Evolutionary conservation across 2,329 filamentous ascomycete species (phyloP).

Genomic region (Epichloe gansuensis): DNA sequence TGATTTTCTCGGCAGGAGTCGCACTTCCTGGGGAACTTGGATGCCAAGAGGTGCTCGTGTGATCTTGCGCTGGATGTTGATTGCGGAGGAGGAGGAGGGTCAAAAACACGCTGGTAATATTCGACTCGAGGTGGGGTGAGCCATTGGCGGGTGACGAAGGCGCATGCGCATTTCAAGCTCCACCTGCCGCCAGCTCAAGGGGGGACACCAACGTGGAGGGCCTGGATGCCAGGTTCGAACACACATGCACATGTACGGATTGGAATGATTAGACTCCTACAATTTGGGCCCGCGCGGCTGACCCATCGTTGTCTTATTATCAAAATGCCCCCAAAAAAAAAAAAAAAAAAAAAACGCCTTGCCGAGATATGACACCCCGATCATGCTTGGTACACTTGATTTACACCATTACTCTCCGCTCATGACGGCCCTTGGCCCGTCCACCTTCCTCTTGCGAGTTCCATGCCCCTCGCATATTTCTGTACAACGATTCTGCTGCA

Average conservation of each 20-base stretch:
- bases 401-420: background rate
- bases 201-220: background rate
- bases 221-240: too few species aligned
- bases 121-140: background rate
- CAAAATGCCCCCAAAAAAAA: background rate
- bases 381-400: constrained; percentile 4
- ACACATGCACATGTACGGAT: too few species aligned
- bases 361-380: background rate
- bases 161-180: background rate
- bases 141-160: background rate
- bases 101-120: background rate
- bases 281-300: too few species aligned
- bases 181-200: background rate
- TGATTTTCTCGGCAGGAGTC: background rate
- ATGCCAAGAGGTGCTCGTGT: background rate
- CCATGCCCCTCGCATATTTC: background rate
- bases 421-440: background rate
- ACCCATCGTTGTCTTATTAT: background rate
- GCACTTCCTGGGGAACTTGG: background rate
- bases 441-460: background rate
- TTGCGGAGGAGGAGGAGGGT: background rate
- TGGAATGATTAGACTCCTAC: too few species aligned
- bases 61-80: background rate
- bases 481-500: background rate
- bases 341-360: background rate